Percentiles rank a stretch among this genome's conserved stretches.
Evolutionary conservation across 78 protist genomes (phyloP).

Genomic region (Capsaspora owczarzaki): DNA sequence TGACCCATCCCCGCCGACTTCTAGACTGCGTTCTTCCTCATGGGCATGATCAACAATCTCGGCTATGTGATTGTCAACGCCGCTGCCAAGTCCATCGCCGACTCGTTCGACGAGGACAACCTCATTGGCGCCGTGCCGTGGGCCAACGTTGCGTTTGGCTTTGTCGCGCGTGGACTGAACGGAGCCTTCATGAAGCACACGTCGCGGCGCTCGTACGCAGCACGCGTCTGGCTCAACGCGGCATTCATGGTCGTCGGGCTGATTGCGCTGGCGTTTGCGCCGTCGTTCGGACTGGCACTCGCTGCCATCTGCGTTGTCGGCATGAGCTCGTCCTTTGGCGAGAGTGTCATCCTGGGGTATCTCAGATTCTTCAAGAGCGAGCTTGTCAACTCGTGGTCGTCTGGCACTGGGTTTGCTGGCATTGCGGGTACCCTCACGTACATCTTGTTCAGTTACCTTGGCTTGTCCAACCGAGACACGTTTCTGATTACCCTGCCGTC

Average conservation of each 20-base stretch:
- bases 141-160: constrained; percentile 50
- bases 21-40: constrained; percentile 37
- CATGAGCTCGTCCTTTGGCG: constrained; percentile 46
- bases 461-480: not conserved
- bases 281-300: not conserved
- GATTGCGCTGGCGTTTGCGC: not conserved
- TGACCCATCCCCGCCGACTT: too few species aligned
- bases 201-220: too few species aligned
- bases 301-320: constrained; percentile 22
- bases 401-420: constrained; percentile 75
- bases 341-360: constrained; percentile 43
- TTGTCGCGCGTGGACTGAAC: constrained; percentile 26
- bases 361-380: constrained; percentile 37
- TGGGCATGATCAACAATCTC: constrained; percentile 57
- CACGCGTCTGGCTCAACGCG: too few species aligned
- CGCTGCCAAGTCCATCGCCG: not conserved
- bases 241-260: constrained; percentile 9
- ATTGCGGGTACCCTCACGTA: constrained; percentile 28
- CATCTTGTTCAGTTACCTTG: not conserved
- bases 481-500: constrained; percentile 36
- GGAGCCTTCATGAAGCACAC: constrained; percentile 15
- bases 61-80: not conserved
- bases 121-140: constrained; percentile 16
- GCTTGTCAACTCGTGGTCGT: constrained; percentile 60
- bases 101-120: not conserved